Percentiles rank a stretch among this genome's conserved stretches.
Evolutionary conservation across 2,329 filamentous ascomycete genomes (phyloP).

Genomic region (Fusarium pseudocircinatum): DNA sequence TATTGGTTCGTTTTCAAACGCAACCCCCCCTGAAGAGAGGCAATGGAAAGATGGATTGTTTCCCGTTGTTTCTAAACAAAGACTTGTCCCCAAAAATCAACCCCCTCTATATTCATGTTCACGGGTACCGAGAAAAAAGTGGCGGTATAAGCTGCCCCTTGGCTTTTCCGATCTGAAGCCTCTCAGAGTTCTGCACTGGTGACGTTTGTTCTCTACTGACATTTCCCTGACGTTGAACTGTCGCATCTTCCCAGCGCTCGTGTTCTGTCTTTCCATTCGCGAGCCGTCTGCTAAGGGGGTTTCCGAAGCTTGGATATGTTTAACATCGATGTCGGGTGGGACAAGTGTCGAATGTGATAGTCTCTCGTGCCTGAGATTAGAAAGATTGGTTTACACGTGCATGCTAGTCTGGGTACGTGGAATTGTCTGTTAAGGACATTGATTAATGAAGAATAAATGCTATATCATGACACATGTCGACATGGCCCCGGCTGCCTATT

Average conservation of each 20-base stretch:
- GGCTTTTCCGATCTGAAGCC: neutral
- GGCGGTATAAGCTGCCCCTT: conserved; percentile 1
- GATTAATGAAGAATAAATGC: conserved; percentile 46
- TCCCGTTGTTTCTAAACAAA: conserved; percentile 21
- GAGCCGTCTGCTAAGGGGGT: neutral
- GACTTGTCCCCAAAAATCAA: conserved; percentile 10
- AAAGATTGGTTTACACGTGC: conserved; percentile 28
- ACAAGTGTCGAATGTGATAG: conserved; percentile 5
- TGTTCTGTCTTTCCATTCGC: neutral
- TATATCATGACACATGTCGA: conserved; percentile 45
- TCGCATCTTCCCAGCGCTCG: neutral
- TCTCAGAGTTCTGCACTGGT: neutral
- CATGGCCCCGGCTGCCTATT: conserved; percentile 38
- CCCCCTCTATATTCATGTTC: conserved; percentile 30
- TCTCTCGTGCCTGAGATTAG: conserved; percentile 15
- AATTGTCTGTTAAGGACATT: conserved; percentile 34
- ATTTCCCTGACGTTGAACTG: neutral
- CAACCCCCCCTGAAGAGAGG: conserved; percentile 13
- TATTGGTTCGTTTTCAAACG: conserved; percentile 32
- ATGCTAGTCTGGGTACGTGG: conserved; percentile 5
- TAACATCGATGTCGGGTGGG: neutral
- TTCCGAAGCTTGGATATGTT: neutral
- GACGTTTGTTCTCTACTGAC: neutral
- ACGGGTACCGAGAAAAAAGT: conserved; percentile 7
- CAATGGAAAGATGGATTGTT: conserved; percentile 27